Evolutionary conservation across 257 asterid species (phyloP).

Genomic region (Solanum chiquidenum): DNA sequence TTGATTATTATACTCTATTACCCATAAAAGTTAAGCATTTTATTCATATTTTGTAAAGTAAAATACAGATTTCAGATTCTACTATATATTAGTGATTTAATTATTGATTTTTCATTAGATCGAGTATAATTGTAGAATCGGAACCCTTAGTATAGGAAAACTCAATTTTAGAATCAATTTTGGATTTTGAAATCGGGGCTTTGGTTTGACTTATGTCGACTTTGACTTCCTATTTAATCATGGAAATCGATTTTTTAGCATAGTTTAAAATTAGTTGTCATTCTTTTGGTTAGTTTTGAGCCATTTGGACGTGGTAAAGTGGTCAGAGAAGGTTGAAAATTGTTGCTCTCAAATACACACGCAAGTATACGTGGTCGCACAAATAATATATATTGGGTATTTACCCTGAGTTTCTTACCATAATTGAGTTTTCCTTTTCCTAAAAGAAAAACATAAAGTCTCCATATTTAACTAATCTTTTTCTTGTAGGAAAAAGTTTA

Average conservation of each 20-base stretch:
- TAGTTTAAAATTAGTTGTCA: too few relatives aligned
- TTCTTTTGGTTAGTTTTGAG: background rate
- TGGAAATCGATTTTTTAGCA: background rate
- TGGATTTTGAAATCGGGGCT: background rate
- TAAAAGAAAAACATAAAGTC: too few relatives aligned
- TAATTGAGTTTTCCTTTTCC: too few relatives aligned
- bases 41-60: too few relatives aligned
- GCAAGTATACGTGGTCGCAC: too few relatives aligned
- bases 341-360: too few relatives aligned
- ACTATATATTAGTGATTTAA: background rate
- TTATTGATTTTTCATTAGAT: background rate
- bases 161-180: background rate
- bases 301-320: background rate
- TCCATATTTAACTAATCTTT: too few relatives aligned
- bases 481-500: too few relatives aligned
- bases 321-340: background rate
- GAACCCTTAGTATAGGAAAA: background rate
- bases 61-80: too few relatives aligned
- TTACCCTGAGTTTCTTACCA: too few relatives aligned
- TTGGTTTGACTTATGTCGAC: too few relatives aligned
- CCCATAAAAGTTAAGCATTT: background rate
- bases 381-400: too few relatives aligned
- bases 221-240: background rate
- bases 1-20: background rate
- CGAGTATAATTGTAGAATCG: background rate